phyloP scores from a whole-genome alignment of 176 grass and related monocot genomes.

The Juncus inflexus region DNA sequence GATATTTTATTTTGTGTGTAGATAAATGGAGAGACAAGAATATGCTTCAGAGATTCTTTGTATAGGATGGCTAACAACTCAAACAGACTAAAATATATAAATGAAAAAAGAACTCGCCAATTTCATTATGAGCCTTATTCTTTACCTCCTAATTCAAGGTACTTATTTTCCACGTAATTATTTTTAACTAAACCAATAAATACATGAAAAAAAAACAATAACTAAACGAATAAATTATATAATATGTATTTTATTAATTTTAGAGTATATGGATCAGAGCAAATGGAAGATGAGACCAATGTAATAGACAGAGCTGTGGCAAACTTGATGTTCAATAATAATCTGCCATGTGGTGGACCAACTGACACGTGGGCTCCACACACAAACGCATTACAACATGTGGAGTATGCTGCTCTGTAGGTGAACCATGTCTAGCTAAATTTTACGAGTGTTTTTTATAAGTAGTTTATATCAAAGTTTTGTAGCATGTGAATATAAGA shows the following conservation, averaged over 20 bases:
- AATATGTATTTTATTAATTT: conserved; percentile 9
- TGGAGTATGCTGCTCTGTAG: conserved; percentile 1
- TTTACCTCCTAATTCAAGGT: conserved; percentile 32
- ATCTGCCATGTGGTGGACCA: conserved; percentile 12
- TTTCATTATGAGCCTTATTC: conserved; percentile 18
- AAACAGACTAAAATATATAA: conserved; percentile 1
- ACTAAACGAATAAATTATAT: background rate
- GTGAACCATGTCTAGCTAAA: background rate
- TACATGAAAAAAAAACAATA: background rate
- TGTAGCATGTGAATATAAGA: too few relatives aligned
- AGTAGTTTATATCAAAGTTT: too few relatives aligned
- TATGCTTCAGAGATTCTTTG: conserved; percentile 76
- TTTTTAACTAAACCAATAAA: background rate
- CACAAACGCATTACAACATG: background rate
- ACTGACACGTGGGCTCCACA: conserved; percentile 4
- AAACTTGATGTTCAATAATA: conserved; percentile 31
- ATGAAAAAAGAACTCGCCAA: background rate
- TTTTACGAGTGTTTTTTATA: too few relatives aligned
- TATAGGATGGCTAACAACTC: conserved; percentile 62
- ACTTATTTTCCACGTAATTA: background rate
- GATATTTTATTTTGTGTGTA: conserved; percentile 19
- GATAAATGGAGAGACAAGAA: conserved; percentile 53
- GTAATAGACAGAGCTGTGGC: conserved; percentile 60
- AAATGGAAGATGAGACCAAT: conserved; percentile 38
- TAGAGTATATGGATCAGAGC: conserved; percentile 25